A percentile compares a stretch with the other conserved stretches of the same genome.
Evolutionary conservation across 2,329 filamentous ascomycete genomes (phyloP).

Genomic region (Paraphaeosphaeria minitans): DNA sequence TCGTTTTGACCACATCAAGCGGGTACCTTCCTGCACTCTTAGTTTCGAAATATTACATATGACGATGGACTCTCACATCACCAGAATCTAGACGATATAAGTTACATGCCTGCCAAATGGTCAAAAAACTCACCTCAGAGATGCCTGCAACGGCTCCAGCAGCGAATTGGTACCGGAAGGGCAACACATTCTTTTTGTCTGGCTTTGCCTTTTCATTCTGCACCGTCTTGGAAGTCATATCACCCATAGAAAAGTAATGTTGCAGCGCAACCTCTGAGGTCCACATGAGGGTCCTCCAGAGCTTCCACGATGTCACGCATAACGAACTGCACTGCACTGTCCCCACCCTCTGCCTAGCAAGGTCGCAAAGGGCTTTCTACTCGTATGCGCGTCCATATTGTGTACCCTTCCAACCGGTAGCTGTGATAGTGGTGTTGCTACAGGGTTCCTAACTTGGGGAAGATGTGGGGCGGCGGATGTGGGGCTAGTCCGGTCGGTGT

Average conservation of each 20-base stretch:
- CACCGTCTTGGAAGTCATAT: slow-evolving; percentile 13
- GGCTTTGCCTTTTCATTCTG: background rate
- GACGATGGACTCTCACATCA: slow-evolving; percentile 17
- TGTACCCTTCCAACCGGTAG: slow-evolving; percentile 14
- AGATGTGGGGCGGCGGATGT: slow-evolving; percentile 24
- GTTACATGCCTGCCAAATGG: background rate
- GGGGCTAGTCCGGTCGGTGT: slow-evolving; percentile 27
- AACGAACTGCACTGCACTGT: slow-evolving; percentile 10
- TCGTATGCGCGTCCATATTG: slow-evolving; percentile 11
- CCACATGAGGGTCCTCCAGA: background rate
- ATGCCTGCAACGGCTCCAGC: slow-evolving; percentile 31
- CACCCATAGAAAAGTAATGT: slow-evolving; percentile 3
- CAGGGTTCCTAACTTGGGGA: slow-evolving; percentile 10
- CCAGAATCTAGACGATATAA: slow-evolving; percentile 11
- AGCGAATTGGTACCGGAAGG: slow-evolving; percentile 40
- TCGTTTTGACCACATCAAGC: slow-evolving; percentile 40
- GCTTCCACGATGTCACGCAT: background rate
- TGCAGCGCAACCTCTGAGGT: slow-evolving; percentile 9
- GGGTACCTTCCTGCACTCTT: slow-evolving; percentile 39
- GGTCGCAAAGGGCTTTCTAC: background rate
- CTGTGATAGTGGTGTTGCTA: slow-evolving; percentile 6
- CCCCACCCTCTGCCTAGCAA: slow-evolving; percentile 14
- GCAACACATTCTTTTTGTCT: slow-evolving; percentile 20
- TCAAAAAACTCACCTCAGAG: slow-evolving; percentile 22
- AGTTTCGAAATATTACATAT: slow-evolving; percentile 12